Conservation (phyloP, 78 protist genomes). For the Dictyostelium citrinum region DNA sequence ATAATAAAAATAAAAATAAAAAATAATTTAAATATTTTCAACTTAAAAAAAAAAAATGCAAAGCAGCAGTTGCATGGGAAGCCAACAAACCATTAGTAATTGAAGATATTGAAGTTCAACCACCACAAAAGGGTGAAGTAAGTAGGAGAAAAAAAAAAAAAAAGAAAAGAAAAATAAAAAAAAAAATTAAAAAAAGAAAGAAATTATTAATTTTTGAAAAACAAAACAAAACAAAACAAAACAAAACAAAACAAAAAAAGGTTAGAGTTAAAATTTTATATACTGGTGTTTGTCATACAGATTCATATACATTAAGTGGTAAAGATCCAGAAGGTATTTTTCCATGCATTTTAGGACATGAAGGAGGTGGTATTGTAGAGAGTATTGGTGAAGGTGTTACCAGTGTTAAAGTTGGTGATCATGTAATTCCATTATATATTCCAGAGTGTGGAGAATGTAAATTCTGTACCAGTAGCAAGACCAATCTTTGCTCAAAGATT, state of each 20-base stretch:
- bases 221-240: not conserved
- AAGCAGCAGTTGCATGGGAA: conserved; percentile 87
- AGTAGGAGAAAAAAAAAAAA: not conserved
- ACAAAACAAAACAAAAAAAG: not conserved
- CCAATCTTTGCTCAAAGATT: conserved; percentile 89
- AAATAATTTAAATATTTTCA: not conserved
- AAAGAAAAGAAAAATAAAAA: not conserved
- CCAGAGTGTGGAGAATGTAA: conserved; percentile 89
- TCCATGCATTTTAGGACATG: conserved; percentile 95
- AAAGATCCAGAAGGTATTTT: conserved; percentile 90
- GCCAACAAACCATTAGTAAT: conserved; percentile 74
- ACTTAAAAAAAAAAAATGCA: conserved; percentile 22
- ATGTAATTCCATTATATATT: conserved; percentile 91
- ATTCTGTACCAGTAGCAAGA: conserved; percentile 88
- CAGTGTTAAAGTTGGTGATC: conserved; percentile 83
- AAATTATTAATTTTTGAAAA: too few species aligned
- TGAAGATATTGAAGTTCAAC: conserved; percentile 90
- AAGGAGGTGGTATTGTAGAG: conserved; percentile 96
- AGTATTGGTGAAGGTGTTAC: conserved; percentile 96
- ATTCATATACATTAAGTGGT: conserved; percentile 86
- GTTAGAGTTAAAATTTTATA: conserved; percentile 87
- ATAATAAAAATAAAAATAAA: not conserved
- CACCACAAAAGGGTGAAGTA: conserved; percentile 95
- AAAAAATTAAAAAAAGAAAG: not conserved
- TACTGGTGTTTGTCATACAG: conserved; percentile 96